These are phyloP conservation scores for Vaccinium macrocarpon DNA, from an alignment of 148 eudicot genomes.

Conservation along the genomic window DNA sequence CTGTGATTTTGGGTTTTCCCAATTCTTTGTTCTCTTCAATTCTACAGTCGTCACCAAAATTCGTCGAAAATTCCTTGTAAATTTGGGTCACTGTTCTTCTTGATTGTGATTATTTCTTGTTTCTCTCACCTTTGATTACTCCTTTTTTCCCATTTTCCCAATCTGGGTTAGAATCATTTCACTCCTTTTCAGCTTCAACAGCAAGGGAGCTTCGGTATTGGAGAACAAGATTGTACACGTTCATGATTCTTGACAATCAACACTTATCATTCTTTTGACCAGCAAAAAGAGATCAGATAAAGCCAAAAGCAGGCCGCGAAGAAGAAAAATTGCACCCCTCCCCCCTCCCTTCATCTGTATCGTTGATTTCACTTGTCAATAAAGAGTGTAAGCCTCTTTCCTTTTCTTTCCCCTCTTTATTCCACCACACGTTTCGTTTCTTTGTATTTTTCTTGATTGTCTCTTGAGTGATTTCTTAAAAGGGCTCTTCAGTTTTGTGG, in stretches of 20 bases:
- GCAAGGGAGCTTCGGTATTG: constrained; percentile 27
- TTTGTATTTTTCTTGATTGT: not conserved
- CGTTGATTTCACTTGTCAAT: constrained; percentile 26
- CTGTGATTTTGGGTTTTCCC: not conserved
- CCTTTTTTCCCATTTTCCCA: constrained; percentile 9
- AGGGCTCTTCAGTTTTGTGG: not conserved
- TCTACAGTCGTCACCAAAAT: not conserved
- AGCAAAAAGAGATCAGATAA: constrained; percentile 28
- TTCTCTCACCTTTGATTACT: constrained; percentile 4
- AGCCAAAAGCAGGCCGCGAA: constrained; percentile 16
- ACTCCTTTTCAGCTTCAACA: constrained; percentile 25
- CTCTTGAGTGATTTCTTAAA: not conserved
- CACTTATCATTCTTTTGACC: constrained; percentile 23
- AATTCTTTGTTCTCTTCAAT: not conserved
- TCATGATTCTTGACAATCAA: constrained; percentile 18
- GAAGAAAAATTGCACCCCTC: constrained; percentile 24
- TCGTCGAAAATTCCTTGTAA: constrained; percentile 1
- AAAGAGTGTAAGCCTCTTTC: constrained; percentile 12
- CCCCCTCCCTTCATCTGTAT: constrained; percentile 34
- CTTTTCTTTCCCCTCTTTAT: not conserved
- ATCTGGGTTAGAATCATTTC: constrained; percentile 23
- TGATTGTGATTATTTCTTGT: not conserved
- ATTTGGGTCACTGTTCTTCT: constrained; percentile 9
- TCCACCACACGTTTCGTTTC: constrained; percentile 21
- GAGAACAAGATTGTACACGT: constrained; percentile 13